Percentiles rank a stretch among this genome's conserved stretches.
Conservation (phyloP, 345 rosid genomes). For the Pelargonium nanum region DNA sequence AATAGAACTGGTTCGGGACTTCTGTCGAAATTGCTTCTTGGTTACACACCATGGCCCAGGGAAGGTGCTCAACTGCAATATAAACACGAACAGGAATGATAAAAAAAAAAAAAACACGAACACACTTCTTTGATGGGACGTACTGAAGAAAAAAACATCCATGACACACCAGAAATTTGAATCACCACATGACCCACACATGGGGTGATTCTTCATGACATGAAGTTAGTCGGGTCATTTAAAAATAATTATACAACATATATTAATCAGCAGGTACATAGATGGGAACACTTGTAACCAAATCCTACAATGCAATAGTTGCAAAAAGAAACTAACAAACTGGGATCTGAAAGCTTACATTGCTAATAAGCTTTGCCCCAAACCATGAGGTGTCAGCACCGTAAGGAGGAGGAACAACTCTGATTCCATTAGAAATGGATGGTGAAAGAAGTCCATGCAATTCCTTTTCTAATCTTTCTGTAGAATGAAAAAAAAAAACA, state of each 20-base stretch:
- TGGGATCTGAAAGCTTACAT: constrained; percentile 35
- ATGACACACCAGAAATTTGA: background rate
- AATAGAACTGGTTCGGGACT: constrained; percentile 38
- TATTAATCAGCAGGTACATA: no score
- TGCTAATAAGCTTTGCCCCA: constrained; percentile 77
- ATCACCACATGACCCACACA: no score
- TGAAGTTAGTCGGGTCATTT: background rate
- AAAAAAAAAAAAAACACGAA: background rate
- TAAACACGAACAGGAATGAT: background rate
- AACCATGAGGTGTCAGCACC: constrained; percentile 83
- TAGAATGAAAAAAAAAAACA: constrained; percentile 8
- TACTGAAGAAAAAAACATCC: background rate
- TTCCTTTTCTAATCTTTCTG: constrained; percentile 86
- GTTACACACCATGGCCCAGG: constrained; percentile 73
- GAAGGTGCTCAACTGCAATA: constrained; percentile 64
- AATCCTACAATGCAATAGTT: background rate
- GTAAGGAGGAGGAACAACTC: constrained; percentile 58
- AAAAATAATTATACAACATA: no score
- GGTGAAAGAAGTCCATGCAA: constrained; percentile 46
- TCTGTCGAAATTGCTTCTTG: constrained; percentile 57
- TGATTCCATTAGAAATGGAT: constrained; percentile 43
- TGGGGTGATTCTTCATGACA: no score
- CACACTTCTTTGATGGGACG: no score
- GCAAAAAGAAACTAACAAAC: background rate
- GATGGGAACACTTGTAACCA: no score